Conservation (phyloP, 148 eudicot species). For the Vaccinium corymbosum region DNA sequence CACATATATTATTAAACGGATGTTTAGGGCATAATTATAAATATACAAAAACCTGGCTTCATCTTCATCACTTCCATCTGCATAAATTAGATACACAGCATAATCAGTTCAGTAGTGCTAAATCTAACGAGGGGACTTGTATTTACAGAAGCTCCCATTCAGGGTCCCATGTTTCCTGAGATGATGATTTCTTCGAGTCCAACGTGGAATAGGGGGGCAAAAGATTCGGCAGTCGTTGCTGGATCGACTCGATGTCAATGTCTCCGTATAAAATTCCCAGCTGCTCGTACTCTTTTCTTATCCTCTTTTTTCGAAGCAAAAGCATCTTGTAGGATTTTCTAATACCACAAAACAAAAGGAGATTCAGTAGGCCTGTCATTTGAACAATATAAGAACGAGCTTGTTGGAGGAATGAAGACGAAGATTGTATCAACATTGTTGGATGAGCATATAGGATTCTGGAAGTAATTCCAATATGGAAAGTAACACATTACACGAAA, state of each 20-base stretch:
- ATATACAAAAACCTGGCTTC: not conserved
- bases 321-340: slow-evolving; percentile 46
- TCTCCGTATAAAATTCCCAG: slow-evolving; percentile 42
- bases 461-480: not conserved
- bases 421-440: not conserved
- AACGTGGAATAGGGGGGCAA: slow-evolving; percentile 1
- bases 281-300: slow-evolving; percentile 45
- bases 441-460: not conserved
- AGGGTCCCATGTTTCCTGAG: slow-evolving; percentile 19
- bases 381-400: not conserved
- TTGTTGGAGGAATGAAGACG: not conserved
- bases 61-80: slow-evolving; percentile 12
- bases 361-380: not conserved
- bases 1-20: not conserved
- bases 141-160: slow-evolving; percentile 51
- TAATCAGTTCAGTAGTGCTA: slow-evolving; percentile 1
- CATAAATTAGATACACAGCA: slow-evolving; percentile 1
- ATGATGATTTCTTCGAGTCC: slow-evolving; percentile 4
- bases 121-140: slow-evolving; percentile 1
- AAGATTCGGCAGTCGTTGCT: slow-evolving; percentile 10
- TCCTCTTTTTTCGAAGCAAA: slow-evolving; percentile 39
- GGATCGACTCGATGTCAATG: slow-evolving; percentile 30
- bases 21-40: not conserved
- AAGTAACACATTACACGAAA: not conserved
- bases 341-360: slow-evolving; percentile 1